Conservation (phyloP, 2,329 filamentous ascomycete genomes). For the Taxawa tesnikishii region DNA sequence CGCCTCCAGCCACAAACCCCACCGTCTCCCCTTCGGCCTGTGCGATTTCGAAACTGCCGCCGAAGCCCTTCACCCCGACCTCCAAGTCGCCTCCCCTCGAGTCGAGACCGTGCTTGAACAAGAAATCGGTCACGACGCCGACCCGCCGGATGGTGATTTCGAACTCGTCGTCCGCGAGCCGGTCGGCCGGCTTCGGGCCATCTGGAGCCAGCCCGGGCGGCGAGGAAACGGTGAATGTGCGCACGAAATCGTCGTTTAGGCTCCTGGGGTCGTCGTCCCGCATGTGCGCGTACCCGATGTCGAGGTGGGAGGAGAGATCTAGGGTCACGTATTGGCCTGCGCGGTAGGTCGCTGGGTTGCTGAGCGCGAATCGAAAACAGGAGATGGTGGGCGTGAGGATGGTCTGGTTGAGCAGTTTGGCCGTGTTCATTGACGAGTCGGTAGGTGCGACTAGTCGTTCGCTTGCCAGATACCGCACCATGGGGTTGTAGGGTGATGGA, state of each 20-base stretch:
- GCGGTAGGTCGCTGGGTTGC: slow-evolving; percentile 36
- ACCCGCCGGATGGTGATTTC: slow-evolving; percentile 62
- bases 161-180: slow-evolving; percentile 35
- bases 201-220: slow-evolving; percentile 26
- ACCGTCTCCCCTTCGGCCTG: slow-evolving; percentile 20
- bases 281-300: slow-evolving; percentile 73
- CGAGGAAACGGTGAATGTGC: slow-evolving; percentile 73
- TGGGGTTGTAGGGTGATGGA: slow-evolving; percentile 68
- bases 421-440: slow-evolving; percentile 22
- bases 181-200: slow-evolving; percentile 9
- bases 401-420: slow-evolving; percentile 46
- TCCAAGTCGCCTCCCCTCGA: slow-evolving; percentile 32
- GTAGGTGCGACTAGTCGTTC: slow-evolving; percentile 37
- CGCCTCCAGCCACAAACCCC: slow-evolving; percentile 62
- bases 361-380: slow-evolving; percentile 48
- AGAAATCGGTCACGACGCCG: slow-evolving; percentile 53
- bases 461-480: slow-evolving; percentile 48
- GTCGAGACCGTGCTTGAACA: slow-evolving; percentile 36
- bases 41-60: slow-evolving; percentile 44
- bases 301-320: slow-evolving; percentile 57
- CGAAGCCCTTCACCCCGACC: slow-evolving; percentile 60
- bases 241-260: slow-evolving; percentile 72
- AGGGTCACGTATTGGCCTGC: slow-evolving; percentile 70
- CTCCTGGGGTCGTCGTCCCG: slow-evolving; percentile 64
- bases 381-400: slow-evolving; percentile 54